Conservation (phyloP, 2,329 filamentous ascomycete genomes). For the Phoma sp. region DNA sequence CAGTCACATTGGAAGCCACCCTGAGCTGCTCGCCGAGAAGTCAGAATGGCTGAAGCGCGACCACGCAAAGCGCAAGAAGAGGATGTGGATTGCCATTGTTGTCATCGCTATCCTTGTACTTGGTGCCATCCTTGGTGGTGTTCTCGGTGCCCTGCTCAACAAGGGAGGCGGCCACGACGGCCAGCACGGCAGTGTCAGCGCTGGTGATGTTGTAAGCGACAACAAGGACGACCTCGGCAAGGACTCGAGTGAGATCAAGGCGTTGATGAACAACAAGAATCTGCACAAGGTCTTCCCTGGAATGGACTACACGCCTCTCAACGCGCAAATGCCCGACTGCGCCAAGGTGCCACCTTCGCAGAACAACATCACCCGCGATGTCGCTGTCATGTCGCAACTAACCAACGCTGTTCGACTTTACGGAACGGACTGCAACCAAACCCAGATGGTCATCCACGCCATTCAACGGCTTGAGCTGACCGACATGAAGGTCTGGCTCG, state of each 20-base stretch:
- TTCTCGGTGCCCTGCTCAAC: constrained; percentile 74
- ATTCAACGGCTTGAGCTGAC: constrained; percentile 77
- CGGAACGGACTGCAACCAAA: constrained; percentile 97
- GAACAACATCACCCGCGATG: constrained; percentile 91
- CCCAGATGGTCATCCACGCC: constrained; percentile 87
- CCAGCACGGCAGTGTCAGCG: constrained; percentile 33
- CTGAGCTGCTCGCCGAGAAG: constrained; percentile 63
- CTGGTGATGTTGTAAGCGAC: constrained; percentile 64
- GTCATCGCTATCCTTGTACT: constrained; percentile 71
- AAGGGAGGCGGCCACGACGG: constrained; percentile 46
- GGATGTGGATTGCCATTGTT: constrained; percentile 73
- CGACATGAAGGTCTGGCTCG: constrained; percentile 88
- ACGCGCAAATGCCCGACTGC: constrained; percentile 89
- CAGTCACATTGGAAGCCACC: constrained; percentile 18
- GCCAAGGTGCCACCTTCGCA: constrained; percentile 79
- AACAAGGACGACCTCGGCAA: constrained; percentile 75
- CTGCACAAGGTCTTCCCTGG: constrained; percentile 94
- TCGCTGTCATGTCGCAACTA: constrained; percentile 88
- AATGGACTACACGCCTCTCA: constrained; percentile 93
- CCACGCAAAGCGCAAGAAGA: constrained; percentile 62
- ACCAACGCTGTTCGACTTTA: constrained; percentile 90
- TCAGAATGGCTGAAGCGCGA: constrained; percentile 69
- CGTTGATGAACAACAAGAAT: constrained; percentile 78
- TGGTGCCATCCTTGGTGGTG: constrained; percentile 75
- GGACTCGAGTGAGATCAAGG: constrained; percentile 80